These are phyloP conservation scores for Solanum acaule DNA, from an alignment of 257 asterid species.

Conservation along the genomic window DNA sequence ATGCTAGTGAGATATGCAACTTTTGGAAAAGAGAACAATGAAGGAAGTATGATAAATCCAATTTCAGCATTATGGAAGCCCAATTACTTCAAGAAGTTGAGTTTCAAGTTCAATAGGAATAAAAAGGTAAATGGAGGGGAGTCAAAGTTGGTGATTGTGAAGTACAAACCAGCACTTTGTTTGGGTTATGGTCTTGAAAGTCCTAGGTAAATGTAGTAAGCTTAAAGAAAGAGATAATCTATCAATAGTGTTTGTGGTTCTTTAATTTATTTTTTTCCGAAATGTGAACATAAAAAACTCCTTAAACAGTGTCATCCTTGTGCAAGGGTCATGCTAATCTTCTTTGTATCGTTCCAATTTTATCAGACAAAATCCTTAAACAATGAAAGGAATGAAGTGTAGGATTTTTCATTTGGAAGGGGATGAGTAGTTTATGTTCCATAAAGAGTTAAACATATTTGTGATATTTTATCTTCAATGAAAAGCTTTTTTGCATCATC, in stretches of 20 bases:
- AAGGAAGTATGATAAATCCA: slow-evolving; percentile 14
- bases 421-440: not conserved
- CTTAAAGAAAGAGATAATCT: not conserved
- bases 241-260: not conserved
- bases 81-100: slow-evolving; percentile 26
- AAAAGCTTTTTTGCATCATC: not conserved
- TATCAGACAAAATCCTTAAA: not conserved
- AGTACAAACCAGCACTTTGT: slow-evolving; percentile 42
- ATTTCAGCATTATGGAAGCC: slow-evolving; percentile 12
- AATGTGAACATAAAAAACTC: not conserved
- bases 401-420: not conserved
- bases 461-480: not conserved
- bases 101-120: slow-evolving; percentile 43
- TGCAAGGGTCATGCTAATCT: no score
- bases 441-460: not conserved
- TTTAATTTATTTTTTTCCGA: not conserved
- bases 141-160: slow-evolving; percentile 22
- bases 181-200: slow-evolving; percentile 38
- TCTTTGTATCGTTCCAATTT: not conserved
- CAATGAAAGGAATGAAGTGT: not conserved
- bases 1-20: slow-evolving; percentile 38
- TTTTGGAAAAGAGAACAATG: slow-evolving; percentile 27
- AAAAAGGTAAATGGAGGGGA: slow-evolving; percentile 13
- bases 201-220: slow-evolving; percentile 6
- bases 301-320: not conserved